phyloP scores from a whole-genome alignment of 495 filamentous ascomycete genomes.

The Daldinia decipiens region DNA sequence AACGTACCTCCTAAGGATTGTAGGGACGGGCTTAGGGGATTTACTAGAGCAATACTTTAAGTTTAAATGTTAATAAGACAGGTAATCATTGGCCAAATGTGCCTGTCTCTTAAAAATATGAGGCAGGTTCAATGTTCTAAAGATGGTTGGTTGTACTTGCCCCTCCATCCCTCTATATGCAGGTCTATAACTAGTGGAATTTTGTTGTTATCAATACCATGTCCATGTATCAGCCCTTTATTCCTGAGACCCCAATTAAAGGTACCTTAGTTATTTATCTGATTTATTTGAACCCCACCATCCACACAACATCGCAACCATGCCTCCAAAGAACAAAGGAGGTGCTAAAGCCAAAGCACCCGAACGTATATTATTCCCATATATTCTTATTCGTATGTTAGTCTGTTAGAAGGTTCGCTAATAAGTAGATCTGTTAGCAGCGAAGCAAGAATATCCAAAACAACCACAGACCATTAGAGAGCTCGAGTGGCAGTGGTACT shows the following conservation, averaged over 20 bases:
- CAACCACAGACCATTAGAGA: conserved; percentile 50
- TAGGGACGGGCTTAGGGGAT: background rate
- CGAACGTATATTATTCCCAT: conserved; percentile 39
- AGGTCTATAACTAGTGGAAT: conserved; percentile 13
- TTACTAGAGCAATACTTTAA: conserved; percentile 1
- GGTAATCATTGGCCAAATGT: background rate
- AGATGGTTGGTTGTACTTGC: conserved; percentile 15
- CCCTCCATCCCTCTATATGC: conserved; percentile 27
- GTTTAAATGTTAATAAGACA: conserved; percentile 1
- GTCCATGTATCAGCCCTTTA: no score
- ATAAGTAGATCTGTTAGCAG: conserved; percentile 23
- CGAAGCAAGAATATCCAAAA: conserved; percentile 37
- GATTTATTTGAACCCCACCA: conserved; percentile 40
- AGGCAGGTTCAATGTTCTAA: no score
- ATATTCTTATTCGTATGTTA: background rate
- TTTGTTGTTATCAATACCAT: conserved; percentile 16
- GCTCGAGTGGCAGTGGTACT: conserved; percentile 49
- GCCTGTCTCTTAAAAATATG: background rate
- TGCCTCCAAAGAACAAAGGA: conserved; percentile 49
- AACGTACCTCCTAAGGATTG: background rate
- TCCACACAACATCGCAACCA: conserved; percentile 25
- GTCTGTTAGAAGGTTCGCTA: conserved; percentile 13
- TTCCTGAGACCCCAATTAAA: conserved; percentile 9
- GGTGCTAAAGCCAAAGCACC: conserved; percentile 38
- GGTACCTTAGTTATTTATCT: background rate